Evolutionary conservation across 805 yeast species (phyloP), one percentile per base, ranked within the genome.

Genomic region (Sugiyamaella smithiae): DNA sequence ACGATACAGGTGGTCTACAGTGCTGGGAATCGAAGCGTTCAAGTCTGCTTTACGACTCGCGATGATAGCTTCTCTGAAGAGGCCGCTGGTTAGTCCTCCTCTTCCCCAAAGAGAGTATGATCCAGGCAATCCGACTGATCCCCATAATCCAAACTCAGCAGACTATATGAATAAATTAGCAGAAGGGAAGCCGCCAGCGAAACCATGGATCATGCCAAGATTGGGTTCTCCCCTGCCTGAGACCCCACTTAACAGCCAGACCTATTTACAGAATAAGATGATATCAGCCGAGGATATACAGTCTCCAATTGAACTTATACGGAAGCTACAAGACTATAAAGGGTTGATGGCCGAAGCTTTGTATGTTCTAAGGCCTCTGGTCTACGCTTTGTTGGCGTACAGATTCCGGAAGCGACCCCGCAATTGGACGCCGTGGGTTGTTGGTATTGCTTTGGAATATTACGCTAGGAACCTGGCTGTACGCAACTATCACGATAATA

Each of bases 391-490:
- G 17, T 49, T 69, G 42, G 58, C 63, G 3, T 62, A 57, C 52
- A 47, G 53, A 29, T 50, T 28, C 46, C 46, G 55, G n/a, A 31
- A 44, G 31, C 38, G 45, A 8, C 53, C 57, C 11, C 50, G 50
- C 7, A 59, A 61, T 40, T 71, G 74, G 74, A 59, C 63, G 11
- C 75, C 75, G 2, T 70, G 75, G 75, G 35, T 66, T 2, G 48
- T 60, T 12, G 75, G 75, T 3, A 24, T 66, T 7, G 56, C 57
- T 2, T 43, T 67, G 4, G 74, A 70, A 48, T 55, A 58, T n/a
- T 17, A 57, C 28, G 56, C 69, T 16, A 57, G 66, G 7, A 57
- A 55, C 36, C 50, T 67, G 20, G 46, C 64, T 20, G 23, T 54
- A 8, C 56, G 49, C 12, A 59, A 56, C 26, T 57, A 61, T 38